Conservation (phyloP, 768 basidiomycete genomes). For the Hirschioporus abietinus region DNA sequence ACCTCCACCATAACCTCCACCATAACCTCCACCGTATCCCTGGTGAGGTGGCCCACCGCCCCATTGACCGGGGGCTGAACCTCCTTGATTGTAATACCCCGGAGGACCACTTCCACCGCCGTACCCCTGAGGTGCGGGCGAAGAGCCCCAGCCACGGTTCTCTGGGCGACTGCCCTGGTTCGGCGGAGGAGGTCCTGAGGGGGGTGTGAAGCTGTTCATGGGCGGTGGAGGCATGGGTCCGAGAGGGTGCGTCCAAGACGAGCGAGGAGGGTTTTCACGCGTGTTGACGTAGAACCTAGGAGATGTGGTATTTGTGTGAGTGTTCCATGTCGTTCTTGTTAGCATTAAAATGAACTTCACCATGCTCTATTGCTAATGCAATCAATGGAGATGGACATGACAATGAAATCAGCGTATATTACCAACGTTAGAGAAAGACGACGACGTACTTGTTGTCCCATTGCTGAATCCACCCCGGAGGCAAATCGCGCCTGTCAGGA, state of each 20-base stretch:
- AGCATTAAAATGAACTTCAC: not conserved
- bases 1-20: not conserved
- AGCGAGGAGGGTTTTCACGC: slow-evolving; percentile 51
- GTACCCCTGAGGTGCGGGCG: not conserved
- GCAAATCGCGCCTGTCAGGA: slow-evolving; percentile 55
- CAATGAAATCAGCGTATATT: slow-evolving; percentile 22
- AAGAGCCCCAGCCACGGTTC: slow-evolving; percentile 24
- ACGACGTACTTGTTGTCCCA: slow-evolving; percentile 59
- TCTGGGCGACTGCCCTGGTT: slow-evolving; percentile 7
- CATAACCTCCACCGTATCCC: slow-evolving; percentile 9
- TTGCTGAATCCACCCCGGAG: slow-evolving; percentile 68
- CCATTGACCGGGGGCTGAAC: slow-evolving; percentile 18
- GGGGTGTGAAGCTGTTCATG: slow-evolving; percentile 11
- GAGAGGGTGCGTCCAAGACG: slow-evolving; percentile 66
- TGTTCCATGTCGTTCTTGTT: not conserved
- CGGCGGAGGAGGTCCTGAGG: not conserved
- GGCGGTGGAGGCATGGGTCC: slow-evolving; percentile 48
- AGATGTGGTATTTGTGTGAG: not conserved
- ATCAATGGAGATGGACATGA: slow-evolving; percentile 43
- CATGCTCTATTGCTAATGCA: not conserved
- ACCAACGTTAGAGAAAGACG: slow-evolving; percentile 18
- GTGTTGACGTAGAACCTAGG: slow-evolving; percentile 78
- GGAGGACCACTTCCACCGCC: slow-evolving; percentile 19
- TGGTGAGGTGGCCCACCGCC: slow-evolving; percentile 23
- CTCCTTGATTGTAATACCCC: slow-evolving; percentile 17